Conservation (phyloP, 225 moss, liverwort and hornwort genomes). For the Antitrichia curtipendula region DNA sequence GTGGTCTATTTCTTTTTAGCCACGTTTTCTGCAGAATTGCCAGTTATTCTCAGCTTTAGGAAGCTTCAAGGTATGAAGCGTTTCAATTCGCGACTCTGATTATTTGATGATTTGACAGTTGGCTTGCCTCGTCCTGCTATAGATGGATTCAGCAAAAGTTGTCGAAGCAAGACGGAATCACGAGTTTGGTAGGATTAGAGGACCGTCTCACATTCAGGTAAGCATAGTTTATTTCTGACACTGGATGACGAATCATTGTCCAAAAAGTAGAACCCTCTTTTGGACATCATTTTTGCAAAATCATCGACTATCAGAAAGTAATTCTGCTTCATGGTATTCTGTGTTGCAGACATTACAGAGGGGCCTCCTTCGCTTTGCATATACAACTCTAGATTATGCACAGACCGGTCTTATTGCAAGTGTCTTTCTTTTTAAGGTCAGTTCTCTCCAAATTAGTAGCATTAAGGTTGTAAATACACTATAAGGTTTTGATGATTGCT, state of each 20-base stretch:
- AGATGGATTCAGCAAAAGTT: conserved; percentile 84
- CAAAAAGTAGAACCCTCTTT: background rate
- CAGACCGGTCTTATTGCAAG: conserved; percentile 93
- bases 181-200: conserved; percentile 79
- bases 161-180: conserved; percentile 62
- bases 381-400: conserved; percentile 81
- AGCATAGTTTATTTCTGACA: background rate
- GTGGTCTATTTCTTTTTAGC: background rate
- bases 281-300: background rate
- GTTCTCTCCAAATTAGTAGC: background rate
- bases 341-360: conserved; percentile 64
- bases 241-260: background rate
- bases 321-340: background rate
- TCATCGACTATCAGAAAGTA: background rate
- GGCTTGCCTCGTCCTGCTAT: background rate
- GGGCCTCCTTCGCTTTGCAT: conserved; percentile 62
- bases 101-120: background rate
- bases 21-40: background rate
- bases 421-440: conserved; percentile 93
- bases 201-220: conserved; percentile 72
- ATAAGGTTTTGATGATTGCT: background rate
- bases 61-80: background rate
- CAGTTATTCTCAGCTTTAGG: background rate
- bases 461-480: background rate
- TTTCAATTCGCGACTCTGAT: background rate